Conservation (phyloP, 2,329 filamentous ascomycete species). For the Aureobasidium lini region DNA sequence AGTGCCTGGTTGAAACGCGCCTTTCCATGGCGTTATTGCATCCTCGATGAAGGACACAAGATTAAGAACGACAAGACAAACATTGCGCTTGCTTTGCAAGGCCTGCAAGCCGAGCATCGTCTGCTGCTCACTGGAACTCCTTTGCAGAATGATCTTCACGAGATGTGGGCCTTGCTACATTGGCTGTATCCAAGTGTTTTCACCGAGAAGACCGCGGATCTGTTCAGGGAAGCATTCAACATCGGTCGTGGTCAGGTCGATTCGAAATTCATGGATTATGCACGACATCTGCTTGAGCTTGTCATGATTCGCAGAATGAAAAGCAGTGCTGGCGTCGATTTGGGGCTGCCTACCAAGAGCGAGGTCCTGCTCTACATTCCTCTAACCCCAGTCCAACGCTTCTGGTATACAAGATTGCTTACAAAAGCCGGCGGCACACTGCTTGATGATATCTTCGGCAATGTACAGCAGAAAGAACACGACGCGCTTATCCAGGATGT, state of each 20-base stretch:
- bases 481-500: conserved; percentile 31
- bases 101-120: conserved; percentile 40
- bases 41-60: conserved; percentile 48
- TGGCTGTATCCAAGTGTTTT: conserved; percentile 56
- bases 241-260: conserved; percentile 48
- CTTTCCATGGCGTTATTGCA: conserved; percentile 46
- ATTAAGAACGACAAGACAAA: conserved; percentile 43
- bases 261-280: conserved; percentile 45
- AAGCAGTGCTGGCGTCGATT: conserved; percentile 44
- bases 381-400: conserved; percentile 50
- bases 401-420: conserved; percentile 51
- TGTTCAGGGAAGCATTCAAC: conserved; percentile 51
- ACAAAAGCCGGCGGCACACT: conserved; percentile 46
- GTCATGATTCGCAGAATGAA: conserved; percentile 56
- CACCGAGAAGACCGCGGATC: conserved; percentile 39
- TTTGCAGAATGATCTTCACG: conserved; percentile 51
- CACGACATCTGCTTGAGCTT: conserved; percentile 46
- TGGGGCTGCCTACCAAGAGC: conserved; percentile 50
- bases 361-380: conserved; percentile 52
- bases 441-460: conserved; percentile 46
- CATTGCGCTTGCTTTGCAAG: conserved; percentile 36
- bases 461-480: conserved; percentile 39
- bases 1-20: conserved; percentile 43
- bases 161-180: conserved; percentile 51
- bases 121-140: conserved; percentile 49